These are phyloP conservation scores for Dothideomycetes sp. DNA, from an alignment of 2,329 filamentous ascomycete genomes.

Conservation along the genomic window DNA sequence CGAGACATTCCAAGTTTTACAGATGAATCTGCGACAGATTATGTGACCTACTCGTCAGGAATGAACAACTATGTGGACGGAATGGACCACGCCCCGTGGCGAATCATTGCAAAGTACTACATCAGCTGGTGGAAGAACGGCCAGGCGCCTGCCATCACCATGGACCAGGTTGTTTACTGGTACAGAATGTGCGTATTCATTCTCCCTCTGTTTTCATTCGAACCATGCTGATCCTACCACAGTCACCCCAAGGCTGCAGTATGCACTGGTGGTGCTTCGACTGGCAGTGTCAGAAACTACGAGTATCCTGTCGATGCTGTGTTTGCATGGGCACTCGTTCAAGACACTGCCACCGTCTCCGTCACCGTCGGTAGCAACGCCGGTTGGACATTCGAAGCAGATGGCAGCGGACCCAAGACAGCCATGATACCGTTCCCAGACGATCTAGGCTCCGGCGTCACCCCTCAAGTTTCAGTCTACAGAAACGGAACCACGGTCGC, in stretches of 20 bases:
- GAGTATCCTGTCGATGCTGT: conserved; percentile 23
- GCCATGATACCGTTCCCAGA: conserved; percentile 22
- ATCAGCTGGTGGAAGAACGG: conserved; percentile 26
- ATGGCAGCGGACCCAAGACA: conserved; percentile 19
- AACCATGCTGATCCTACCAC: neutral
- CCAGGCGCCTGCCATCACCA: conserved; percentile 19
- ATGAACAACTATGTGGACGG: conserved; percentile 25
- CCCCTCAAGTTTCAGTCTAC: conserved; percentile 21
- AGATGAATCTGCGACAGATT: conserved; percentile 17
- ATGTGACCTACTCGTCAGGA: conserved; percentile 18
- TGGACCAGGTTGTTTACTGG: conserved; percentile 28
- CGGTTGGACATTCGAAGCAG: conserved; percentile 22
- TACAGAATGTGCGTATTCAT: conserved; percentile 17
- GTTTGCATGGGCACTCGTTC: conserved; percentile 26
- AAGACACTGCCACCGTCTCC: conserved; percentile 19
- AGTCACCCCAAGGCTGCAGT: conserved; percentile 22
- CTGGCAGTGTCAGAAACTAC: conserved; percentile 20
- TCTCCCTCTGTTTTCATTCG: neutral
- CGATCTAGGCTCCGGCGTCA: conserved; percentile 17
- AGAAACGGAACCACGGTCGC: conserved; percentile 17
- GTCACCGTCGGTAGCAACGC: conserved; percentile 23
- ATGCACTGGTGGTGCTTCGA: conserved; percentile 20
- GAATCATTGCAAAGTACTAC: conserved; percentile 28
- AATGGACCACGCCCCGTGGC: conserved; percentile 26
- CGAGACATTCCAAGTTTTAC: conserved; percentile 21